phyloP scores from a whole-genome alignment of 2,329 filamentous ascomycete species.

The Lojkania enalia region DNA sequence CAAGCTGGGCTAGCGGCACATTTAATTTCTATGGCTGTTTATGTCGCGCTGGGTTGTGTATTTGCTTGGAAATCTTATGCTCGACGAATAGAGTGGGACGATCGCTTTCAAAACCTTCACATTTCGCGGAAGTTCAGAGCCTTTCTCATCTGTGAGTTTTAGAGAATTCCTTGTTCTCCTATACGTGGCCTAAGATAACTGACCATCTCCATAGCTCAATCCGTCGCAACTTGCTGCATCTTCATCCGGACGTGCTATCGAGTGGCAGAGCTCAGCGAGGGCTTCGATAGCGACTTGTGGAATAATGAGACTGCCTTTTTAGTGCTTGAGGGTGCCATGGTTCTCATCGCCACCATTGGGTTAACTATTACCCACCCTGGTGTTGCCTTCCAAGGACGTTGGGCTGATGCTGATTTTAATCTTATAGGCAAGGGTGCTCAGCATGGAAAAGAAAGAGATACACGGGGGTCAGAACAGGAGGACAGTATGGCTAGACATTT shows the following conservation, averaged over 20 bases:
- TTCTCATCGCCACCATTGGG: constrained; percentile 45
- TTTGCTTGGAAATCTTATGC: background rate
- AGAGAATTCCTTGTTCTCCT: background rate
- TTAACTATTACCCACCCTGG: constrained; percentile 50
- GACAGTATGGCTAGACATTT: too few species aligned
- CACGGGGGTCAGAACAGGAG: too few species aligned
- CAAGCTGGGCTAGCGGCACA: constrained; percentile 58
- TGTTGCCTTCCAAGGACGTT: constrained; percentile 4
- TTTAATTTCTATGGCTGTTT: constrained; percentile 53
- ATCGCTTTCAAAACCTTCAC: background rate
- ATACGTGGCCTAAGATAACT: background rate
- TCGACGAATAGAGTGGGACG: background rate
- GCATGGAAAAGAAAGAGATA: too few species aligned
- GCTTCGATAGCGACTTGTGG: constrained; percentile 45
- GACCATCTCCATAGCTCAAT: constrained; percentile 20
- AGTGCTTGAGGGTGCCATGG: constrained; percentile 53
- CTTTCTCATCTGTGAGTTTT: constrained; percentile 5
- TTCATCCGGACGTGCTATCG: constrained; percentile 49
- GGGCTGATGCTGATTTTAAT: too few species aligned
- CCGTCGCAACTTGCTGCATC: constrained; percentile 44
- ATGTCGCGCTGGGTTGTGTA: background rate
- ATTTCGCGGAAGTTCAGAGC: background rate
- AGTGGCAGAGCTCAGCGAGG: constrained; percentile 47
- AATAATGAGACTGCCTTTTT: constrained; percentile 50
- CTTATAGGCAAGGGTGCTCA: too few species aligned